Evolutionary conservation across 148 eudicot genomes (phyloP).

Genomic region (Polygonum maritimum): DNA sequence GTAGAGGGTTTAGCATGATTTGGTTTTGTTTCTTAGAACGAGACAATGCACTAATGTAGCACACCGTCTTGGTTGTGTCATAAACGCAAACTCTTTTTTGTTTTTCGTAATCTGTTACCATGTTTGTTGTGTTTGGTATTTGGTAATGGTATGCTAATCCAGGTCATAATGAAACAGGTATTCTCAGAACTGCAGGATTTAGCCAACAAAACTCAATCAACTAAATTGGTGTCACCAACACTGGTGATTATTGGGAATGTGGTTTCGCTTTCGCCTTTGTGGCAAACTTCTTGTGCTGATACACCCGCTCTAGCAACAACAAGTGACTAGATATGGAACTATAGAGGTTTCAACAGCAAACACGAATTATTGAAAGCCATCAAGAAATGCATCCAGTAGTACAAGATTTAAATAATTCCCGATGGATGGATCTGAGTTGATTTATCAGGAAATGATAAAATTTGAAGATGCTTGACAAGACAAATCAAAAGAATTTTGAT

Average conservation of each 20-base stretch:
- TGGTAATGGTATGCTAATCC: background rate
- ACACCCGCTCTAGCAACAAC: background rate
- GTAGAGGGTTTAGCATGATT: too few species aligned
- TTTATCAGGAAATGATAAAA: background rate
- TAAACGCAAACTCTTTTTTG: background rate
- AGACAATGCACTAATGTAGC: too few species aligned
- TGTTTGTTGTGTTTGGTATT: background rate
- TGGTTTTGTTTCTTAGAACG: too few species aligned
- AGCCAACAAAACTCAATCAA: slow-evolving; percentile 43
- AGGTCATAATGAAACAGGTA: slow-evolving; percentile 35
- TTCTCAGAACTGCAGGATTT: slow-evolving; percentile 72
- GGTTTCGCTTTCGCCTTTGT: slow-evolving; percentile 69
- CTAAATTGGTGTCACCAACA: slow-evolving; percentile 71
- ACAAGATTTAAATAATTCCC: background rate
- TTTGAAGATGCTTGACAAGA: background rate
- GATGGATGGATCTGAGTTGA: background rate
- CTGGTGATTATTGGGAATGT: slow-evolving; percentile 89
- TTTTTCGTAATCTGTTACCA: background rate
- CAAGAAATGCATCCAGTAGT: background rate
- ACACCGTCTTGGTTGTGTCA: background rate
- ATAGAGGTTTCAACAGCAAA: too few species aligned
- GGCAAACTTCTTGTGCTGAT: slow-evolving; percentile 20
- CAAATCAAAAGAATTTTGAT: background rate
- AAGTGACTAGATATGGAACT: background rate
- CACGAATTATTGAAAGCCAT: too few species aligned